Evolutionary conservation across 2,329 filamentous ascomycete species (phyloP).

Genomic region (Blastomyces emzantsi): DNA sequence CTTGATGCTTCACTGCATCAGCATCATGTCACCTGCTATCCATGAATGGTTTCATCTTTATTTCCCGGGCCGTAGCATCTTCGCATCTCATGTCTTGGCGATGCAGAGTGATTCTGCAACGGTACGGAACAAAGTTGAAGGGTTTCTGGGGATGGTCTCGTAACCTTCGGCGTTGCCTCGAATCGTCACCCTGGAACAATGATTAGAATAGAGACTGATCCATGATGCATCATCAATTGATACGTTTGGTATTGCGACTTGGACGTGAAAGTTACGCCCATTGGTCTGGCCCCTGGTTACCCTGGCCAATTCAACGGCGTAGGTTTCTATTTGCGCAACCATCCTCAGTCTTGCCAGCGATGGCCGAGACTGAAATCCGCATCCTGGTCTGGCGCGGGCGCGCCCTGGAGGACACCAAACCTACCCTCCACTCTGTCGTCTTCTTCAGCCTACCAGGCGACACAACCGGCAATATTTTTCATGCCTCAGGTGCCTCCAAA

Average conservation of each 20-base stretch:
- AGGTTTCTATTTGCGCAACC: background rate
- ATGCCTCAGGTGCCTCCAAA: background rate
- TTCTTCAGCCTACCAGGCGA: background rate
- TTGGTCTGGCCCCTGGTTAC: background rate
- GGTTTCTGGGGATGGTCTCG: background rate
- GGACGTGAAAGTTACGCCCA: background rate
- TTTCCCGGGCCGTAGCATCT: background rate
- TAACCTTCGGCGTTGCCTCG: background rate
- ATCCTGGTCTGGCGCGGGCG: background rate
- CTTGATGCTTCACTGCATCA: too few relatives aligned
- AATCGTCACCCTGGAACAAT: background rate
- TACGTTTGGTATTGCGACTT: background rate
- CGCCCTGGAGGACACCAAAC: background rate
- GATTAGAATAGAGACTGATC: background rate
- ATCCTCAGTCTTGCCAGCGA: background rate
- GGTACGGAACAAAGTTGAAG: too few relatives aligned
- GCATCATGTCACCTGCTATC: background rate
- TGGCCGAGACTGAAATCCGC: background rate
- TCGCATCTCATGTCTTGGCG: background rate
- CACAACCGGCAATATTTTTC: background rate
- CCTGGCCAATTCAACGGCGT: too few relatives aligned
- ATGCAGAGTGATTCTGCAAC: too few relatives aligned
- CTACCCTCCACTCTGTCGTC: background rate
- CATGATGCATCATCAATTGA: background rate
- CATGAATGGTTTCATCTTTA: background rate